Evolutionary conservation across 345 rosid species (phyloP).

Genomic region (Passiflora organensis): DNA sequence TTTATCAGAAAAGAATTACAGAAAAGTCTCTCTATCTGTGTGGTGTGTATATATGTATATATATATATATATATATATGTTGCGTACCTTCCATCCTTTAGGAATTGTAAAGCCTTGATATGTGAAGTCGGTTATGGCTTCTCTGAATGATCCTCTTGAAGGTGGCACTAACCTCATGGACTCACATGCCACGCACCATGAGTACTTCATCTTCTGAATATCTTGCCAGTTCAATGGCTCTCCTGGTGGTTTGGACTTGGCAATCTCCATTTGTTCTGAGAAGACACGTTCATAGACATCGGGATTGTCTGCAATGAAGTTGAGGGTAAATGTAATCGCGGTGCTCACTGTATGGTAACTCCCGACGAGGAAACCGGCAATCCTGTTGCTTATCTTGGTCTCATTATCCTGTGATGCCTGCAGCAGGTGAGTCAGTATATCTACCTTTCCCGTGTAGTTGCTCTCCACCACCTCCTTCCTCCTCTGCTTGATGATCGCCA

Average conservation of each 20-base stretch:
- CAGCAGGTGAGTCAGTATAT: neutral
- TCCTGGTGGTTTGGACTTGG: neutral
- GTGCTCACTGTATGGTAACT: constrained; percentile 6
- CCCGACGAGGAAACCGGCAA: neutral
- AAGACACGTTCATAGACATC: constrained; percentile 2
- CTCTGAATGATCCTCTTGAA: neutral
- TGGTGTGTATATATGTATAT: too few relatives aligned
- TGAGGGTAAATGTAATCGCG: neutral
- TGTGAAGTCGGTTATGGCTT: neutral
- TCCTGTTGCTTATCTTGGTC: neutral
- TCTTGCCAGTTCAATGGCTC: neutral
- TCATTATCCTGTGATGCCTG: neutral
- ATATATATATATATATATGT: too few relatives aligned
- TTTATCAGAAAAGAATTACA: too few relatives aligned
- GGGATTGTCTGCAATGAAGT: constrained; percentile 5
- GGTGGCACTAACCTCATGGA: neutral
- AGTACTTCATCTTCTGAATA: constrained; percentile 2
- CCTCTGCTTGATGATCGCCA: neutral
- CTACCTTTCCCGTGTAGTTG: neutral
- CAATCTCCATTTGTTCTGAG: neutral
- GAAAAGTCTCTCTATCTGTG: too few relatives aligned
- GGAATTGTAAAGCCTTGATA: neutral
- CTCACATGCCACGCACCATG: neutral
- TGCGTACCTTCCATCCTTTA: constrained; percentile 1
- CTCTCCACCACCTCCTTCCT: neutral